Base-by-base conservation (phyloP, 2,329 filamentous ascomycete species). In the Fusarium ramigenum region DNA sequence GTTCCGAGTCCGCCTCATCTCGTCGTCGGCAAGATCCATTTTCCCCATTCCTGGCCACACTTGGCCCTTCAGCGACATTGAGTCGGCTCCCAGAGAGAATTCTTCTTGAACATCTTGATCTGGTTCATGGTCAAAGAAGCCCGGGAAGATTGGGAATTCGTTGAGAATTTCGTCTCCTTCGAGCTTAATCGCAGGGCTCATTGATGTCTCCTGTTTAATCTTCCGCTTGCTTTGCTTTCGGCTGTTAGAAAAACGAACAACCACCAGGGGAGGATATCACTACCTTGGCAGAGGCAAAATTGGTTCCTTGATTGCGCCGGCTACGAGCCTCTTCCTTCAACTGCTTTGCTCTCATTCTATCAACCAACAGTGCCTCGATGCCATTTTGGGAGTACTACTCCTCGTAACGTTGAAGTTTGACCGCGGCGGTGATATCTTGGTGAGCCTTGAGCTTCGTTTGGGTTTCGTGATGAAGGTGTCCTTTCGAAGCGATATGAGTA, bases 401-500 rank as follows among this genome's bases (percentile, higher is more conserved):
- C 63, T 97, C 91, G 79, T 94, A 98, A 49, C 87, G 84, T 40
- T 90, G 87, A 49, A 97, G 85, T 37, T 88, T 81, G 16, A 87
- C 81, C 30, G 87, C 86, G n/a, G 92, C 90, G n/a, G 84, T 84
- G n/a, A 86, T 82, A 68, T 97, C 93, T 50, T 89, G 87, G 60
- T 90, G 88, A 62, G 92, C 89, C 64, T 89, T 90, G 74, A 97
- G 89, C 77, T 94, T 92, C 59, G 94, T 87, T 78, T 94, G 94
- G 84, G 95, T 97, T 78, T 93, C 91, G 79, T 94, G 89, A 67
- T 94, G 91, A 39, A 98, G 85, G 80, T 98, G 96, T n/a, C 93
- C 93, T 80, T 98, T 98, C 73, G 95, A 98, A 67, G 93, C 91
- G 70, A 98, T 90, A 80, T 98, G 96, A 18, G 96, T 98, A 79